These are phyloP conservation scores for Monilinia polystroma DNA, from an alignment of 2,329 filamentous ascomycete species.

Conservation along the genomic window DNA sequence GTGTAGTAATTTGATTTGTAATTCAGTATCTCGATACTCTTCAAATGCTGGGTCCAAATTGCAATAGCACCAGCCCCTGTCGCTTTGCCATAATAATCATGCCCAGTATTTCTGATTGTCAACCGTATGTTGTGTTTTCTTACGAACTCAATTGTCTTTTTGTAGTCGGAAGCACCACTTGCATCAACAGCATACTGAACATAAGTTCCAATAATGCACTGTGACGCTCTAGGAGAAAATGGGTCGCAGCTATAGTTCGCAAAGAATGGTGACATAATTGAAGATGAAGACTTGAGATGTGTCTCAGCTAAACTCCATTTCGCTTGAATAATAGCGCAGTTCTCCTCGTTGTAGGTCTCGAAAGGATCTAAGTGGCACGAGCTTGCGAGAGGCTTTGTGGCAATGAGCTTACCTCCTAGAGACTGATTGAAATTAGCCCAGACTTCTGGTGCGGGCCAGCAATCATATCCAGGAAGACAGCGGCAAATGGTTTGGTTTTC, in stretches of 20 bases:
- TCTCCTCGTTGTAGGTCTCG: not conserved
- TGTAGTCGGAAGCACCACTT: constrained; percentile 31
- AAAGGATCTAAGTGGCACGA: constrained; percentile 23
- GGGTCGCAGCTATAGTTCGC: constrained; percentile 38
- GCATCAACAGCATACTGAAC: constrained; percentile 40
- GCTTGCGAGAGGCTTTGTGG: constrained; percentile 23
- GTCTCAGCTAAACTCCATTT: not conserved
- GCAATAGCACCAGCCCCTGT: constrained; percentile 8
- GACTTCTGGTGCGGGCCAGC: constrained; percentile 25
- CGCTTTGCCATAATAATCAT: constrained; percentile 45
- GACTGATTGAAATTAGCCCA: constrained; percentile 29
- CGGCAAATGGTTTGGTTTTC: not conserved
- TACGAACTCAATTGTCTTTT: constrained; percentile 43
- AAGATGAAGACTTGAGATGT: constrained; percentile 38
- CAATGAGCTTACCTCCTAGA: constrained; percentile 25
- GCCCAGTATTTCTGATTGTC: constrained; percentile 56
- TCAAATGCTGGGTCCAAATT: constrained; percentile 9
- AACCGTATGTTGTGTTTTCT: constrained; percentile 43
- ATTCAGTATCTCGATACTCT: not conserved
- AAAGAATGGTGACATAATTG: constrained; percentile 44
- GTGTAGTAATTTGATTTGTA: not conserved
- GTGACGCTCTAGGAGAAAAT: constrained; percentile 40
- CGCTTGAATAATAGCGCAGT: constrained; percentile 22
- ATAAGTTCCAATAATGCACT: constrained; percentile 44
- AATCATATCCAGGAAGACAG: constrained; percentile 25